A percentile compares a stretch with the other conserved stretches of the same genome.
phyloP scores from a whole-genome alignment of 2,329 filamentous ascomycete genomes.

The Aureobasidium sp. region DNA sequence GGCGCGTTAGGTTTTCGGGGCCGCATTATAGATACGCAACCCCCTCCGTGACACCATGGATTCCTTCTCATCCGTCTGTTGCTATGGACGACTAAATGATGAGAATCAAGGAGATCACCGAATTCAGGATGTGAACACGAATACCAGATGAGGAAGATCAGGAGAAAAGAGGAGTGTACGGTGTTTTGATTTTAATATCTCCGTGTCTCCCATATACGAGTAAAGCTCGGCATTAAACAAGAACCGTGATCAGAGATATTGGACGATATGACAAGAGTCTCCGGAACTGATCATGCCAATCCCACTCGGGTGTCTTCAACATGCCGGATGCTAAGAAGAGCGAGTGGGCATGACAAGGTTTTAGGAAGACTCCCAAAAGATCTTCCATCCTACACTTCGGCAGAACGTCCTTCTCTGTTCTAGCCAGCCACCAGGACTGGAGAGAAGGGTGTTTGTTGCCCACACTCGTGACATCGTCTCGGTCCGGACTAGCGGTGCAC shows the following conservation, averaged over 20 bases:
- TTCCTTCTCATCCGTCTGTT: background rate
- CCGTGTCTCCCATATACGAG: background rate
- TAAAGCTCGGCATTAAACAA: constrained; percentile 8
- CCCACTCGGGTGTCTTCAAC: background rate
- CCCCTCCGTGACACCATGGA: background rate
- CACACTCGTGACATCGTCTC: background rate
- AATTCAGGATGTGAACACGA: background rate
- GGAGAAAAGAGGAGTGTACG: background rate
- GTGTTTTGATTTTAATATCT: background rate
- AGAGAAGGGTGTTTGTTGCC: background rate
- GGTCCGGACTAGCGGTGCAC: background rate
- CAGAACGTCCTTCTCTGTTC: background rate
- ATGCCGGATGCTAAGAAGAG: background rate
- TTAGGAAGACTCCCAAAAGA: background rate
- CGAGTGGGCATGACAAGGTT: background rate
- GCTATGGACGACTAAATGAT: background rate
- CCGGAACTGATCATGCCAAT: background rate
- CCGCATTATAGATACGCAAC: background rate
- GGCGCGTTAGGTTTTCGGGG: background rate
- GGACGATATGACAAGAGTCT: background rate
- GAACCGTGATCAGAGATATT: background rate
- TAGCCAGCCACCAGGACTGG: constrained; percentile 3
- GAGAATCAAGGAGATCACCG: background rate
- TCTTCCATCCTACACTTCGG: background rate
- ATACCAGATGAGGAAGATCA: background rate